These are phyloP conservation scores for Puccinia hordei DNA, from an alignment of 1,284 basidiomycete genomes.

Conservation along the genomic window DNA sequence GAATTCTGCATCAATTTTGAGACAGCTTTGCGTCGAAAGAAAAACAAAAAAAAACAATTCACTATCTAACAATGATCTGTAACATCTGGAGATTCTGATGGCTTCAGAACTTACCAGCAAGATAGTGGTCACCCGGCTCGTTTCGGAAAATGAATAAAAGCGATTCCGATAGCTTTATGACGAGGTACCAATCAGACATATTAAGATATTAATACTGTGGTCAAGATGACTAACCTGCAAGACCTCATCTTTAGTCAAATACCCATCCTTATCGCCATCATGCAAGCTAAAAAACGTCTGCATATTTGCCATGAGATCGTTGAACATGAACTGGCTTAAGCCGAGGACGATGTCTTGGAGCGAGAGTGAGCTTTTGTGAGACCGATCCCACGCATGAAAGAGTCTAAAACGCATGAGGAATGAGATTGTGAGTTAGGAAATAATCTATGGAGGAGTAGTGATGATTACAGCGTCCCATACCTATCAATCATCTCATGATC, in stretches of 20 bases:
- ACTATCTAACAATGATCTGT: not conserved
- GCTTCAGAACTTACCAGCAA: constrained; percentile 64
- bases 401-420: constrained; percentile 64
- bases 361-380: constrained; percentile 71
- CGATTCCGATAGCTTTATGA: constrained; percentile 28
- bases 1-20: constrained; percentile 95
- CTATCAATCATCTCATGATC: constrained; percentile 73
- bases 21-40: constrained; percentile 64
- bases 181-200: constrained; percentile 10
- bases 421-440: not conserved
- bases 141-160: constrained; percentile 92
- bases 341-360: constrained; percentile 83
- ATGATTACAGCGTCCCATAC: constrained; percentile 51
- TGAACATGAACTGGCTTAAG: constrained; percentile 87
- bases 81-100: not conserved
- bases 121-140: constrained; percentile 93
- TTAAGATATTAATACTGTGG: constrained; percentile 64
- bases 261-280: constrained; percentile 93
- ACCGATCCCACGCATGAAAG: constrained; percentile 87
- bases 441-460: not conserved
- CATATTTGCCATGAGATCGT: constrained; percentile 95
- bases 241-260: constrained; percentile 92
- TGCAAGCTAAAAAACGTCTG: constrained; percentile 98
- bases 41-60: not conserved
- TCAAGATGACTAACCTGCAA: constrained; percentile 86